Evolutionary conservation across 345 rosid genomes (phyloP).

Genomic region (Arabidopsis thaliana): TAIR10.1 NC_003076.8:8058001-8058500

Average conservation of each 20-base stretch:
- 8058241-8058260: not conserved
- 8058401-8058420: too few relatives aligned
- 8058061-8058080: constrained; percentile 88
- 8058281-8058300: not conserved
- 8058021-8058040: constrained; percentile 12
- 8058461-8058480: not conserved
- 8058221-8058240: constrained; percentile 3
- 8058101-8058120: constrained; percentile 82
- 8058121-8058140: constrained; percentile 92
- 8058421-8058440: too few relatives aligned
- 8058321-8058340: not conserved
- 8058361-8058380: not conserved
- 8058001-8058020: constrained; percentile 12
- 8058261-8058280: not conserved
- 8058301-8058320: not conserved
- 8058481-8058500: not conserved
- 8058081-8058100: constrained; percentile 94
- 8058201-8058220: constrained; percentile 1
- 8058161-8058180: not conserved
- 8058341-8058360: not conserved
- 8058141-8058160: constrained; percentile 42
- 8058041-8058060: constrained; percentile 80
- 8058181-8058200: not conserved
- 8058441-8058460: too few relatives aligned
- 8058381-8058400: not conserved